Conservation (phyloP, 495 filamentous ascomycete species). For the Penicillium diatomitis region DNA sequence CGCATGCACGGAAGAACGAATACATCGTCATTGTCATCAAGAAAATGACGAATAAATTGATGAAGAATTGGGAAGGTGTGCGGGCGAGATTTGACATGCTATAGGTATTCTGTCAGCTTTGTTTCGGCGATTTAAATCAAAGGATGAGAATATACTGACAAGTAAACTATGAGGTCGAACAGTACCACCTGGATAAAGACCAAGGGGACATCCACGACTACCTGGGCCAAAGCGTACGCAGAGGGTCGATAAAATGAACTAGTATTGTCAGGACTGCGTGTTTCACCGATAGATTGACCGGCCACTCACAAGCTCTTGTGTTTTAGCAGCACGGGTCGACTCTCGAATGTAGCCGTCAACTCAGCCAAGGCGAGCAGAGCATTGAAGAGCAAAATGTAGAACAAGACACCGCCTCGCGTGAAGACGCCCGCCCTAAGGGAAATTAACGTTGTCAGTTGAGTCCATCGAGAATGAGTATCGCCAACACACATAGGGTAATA, state of each 20-base stretch:
- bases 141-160: slow-evolving; percentile 22
- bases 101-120: slow-evolving; percentile 9
- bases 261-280: neutral
- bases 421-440: slow-evolving; percentile 34
- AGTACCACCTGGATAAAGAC: slow-evolving; percentile 59
- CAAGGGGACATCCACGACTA: slow-evolving; percentile 66
- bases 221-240: slow-evolving; percentile 69
- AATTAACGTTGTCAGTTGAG: neutral
- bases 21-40: slow-evolving; percentile 66
- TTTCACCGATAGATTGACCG: neutral
- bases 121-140: neutral
- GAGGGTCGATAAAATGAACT: slow-evolving; percentile 73
- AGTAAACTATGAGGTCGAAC: slow-evolving; percentile 72
- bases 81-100: slow-evolving; percentile 52
- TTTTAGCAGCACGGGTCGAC: slow-evolving; percentile 67
- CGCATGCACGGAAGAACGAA: slow-evolving; percentile 68
- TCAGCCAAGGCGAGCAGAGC: slow-evolving; percentile 70
- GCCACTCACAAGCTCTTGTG: slow-evolving; percentile 59
- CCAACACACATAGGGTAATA: slow-evolving; percentile 1
- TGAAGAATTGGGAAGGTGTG: slow-evolving; percentile 77
- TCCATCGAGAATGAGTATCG: no score
- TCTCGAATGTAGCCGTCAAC: slow-evolving; percentile 59
- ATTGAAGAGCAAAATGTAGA: slow-evolving; percentile 76
- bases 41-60: slow-evolving; percentile 53
- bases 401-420: slow-evolving; percentile 47